Evolutionary conservation across 2,329 filamentous ascomycete species (phyloP).

Genomic region (Tolypocladium sp.): DNA sequence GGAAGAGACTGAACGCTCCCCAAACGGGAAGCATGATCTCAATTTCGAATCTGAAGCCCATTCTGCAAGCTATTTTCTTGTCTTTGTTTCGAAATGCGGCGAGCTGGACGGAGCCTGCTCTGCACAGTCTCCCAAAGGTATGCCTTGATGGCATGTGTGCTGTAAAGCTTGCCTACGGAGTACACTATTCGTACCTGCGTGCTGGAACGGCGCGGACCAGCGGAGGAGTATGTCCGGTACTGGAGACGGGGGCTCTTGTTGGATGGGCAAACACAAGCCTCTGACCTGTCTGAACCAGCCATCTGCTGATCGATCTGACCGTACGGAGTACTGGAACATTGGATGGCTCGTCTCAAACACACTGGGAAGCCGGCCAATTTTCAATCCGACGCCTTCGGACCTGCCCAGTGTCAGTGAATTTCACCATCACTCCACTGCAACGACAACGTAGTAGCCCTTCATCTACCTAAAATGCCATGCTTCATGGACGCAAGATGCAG

Average conservation of each 20-base stretch:
- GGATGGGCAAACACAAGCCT: not conserved
- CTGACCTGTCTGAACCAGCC: not conserved
- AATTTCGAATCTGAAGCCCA: slow-evolving; percentile 53
- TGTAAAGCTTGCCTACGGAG: not conserved
- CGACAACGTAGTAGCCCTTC: not conserved
- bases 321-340: not conserved
- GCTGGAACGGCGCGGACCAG: not conserved
- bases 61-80: not conserved
- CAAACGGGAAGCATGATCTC: slow-evolving; percentile 49
- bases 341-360: not conserved
- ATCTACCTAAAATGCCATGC: not conserved
- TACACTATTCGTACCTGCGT: too few relatives aligned
- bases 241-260: not conserved
- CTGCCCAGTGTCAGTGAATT: not conserved
- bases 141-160: not conserved
- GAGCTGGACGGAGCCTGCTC: not conserved
- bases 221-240: not conserved
- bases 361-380: not conserved
- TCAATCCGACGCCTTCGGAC: not conserved
- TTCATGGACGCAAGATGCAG: not conserved
- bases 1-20: slow-evolving; percentile 58
- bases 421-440: not conserved
- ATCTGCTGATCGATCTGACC: not conserved
- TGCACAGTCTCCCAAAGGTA: not conserved
- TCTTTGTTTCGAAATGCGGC: not conserved